Conservation (phyloP, 805 yeast genomes). For the Metschnikowia shivogae region DNA sequence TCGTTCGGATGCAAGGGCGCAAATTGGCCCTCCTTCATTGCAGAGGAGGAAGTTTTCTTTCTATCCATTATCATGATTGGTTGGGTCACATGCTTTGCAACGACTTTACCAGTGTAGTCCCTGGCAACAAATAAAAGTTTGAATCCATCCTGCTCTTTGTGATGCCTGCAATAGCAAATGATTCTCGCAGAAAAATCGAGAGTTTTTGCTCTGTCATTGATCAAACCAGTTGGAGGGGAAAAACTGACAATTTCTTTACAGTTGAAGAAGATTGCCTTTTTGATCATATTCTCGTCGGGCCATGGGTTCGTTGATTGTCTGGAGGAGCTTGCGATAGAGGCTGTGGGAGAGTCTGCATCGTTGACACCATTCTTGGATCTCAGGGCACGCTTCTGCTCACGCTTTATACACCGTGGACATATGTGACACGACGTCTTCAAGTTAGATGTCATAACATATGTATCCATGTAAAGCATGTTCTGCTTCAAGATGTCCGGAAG, state of each 20-base stretch:
- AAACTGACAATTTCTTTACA: constrained; percentile 81
- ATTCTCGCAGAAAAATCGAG: constrained; percentile 65
- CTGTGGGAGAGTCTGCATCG: constrained; percentile 9
- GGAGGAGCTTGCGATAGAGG: constrained; percentile 16
- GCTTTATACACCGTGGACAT: constrained; percentile 82
- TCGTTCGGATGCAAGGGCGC: constrained; percentile 33
- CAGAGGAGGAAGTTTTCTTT: constrained; percentile 55
- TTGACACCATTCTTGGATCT: constrained; percentile 71
- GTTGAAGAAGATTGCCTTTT: constrained; percentile 86
- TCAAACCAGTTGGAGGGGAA: constrained; percentile 53
- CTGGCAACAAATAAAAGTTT: constrained; percentile 64
- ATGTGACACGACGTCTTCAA: constrained; percentile 56
- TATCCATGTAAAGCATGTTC: constrained; percentile 64
- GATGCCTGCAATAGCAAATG: constrained; percentile 96
- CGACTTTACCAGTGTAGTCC: constrained; percentile 54
- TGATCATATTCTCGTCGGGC: constrained; percentile 70
- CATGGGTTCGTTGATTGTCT: constrained; percentile 61
- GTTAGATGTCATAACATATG: constrained; percentile 68
- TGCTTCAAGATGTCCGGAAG: constrained; percentile 41
- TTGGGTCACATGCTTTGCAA: constrained; percentile 68
- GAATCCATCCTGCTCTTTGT: constrained; percentile 83
- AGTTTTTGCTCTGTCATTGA: constrained; percentile 29
- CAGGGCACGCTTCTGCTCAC: constrained; percentile 92
- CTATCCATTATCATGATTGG: constrained; percentile 92
- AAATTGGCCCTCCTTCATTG: constrained; percentile 13